These are phyloP conservation scores for Theileria annulata DNA, from an alignment of 169 alveolate genomes.

Conservation along the genomic window DNA sequence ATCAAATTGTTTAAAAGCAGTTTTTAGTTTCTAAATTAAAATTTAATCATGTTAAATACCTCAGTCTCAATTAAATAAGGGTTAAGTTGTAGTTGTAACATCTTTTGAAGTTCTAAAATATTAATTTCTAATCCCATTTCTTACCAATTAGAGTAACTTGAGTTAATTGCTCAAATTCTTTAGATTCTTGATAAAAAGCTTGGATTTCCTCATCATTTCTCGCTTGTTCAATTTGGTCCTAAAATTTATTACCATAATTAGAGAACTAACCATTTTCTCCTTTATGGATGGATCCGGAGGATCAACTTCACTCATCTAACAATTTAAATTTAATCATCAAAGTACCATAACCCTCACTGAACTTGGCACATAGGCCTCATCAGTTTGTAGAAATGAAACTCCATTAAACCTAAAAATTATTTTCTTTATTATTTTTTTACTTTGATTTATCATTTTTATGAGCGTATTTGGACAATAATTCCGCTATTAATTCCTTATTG, in stretches of 20 bases:
- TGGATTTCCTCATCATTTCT: conserved; percentile 65
- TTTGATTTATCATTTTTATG: conserved; percentile 16
- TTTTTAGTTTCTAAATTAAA: neutral
- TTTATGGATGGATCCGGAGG: conserved; percentile 57
- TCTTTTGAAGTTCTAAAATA: conserved; percentile 47
- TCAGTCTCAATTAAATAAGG: conserved; percentile 34
- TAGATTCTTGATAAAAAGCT: conserved; percentile 47
- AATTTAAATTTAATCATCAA: neutral
- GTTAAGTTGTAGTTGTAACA: conserved; percentile 44
- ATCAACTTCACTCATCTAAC: conserved; percentile 55
- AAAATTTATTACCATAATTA: neutral
- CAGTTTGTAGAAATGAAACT: conserved; percentile 49
- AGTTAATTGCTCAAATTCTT: conserved; percentile 60
- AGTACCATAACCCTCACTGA: conserved; percentile 66
- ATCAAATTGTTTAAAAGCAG: neutral
- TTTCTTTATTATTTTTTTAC: conserved; percentile 4
- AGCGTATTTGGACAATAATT: conserved; percentile 18
- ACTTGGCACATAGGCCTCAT: conserved; percentile 45
- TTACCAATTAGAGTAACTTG: conserved; percentile 62
- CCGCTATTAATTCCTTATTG: conserved; percentile 32
- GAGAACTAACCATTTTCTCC: conserved; percentile 41
- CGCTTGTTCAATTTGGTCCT: conserved; percentile 62
- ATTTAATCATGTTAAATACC: conserved; percentile 18
- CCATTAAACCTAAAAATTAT: neutral
- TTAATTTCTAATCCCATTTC: neutral